Percentiles rank a stretch among this genome's conserved stretches.
Conservation (phyloP, 75 land plant species). For the Pseudotsuga menziesii region DNA sequence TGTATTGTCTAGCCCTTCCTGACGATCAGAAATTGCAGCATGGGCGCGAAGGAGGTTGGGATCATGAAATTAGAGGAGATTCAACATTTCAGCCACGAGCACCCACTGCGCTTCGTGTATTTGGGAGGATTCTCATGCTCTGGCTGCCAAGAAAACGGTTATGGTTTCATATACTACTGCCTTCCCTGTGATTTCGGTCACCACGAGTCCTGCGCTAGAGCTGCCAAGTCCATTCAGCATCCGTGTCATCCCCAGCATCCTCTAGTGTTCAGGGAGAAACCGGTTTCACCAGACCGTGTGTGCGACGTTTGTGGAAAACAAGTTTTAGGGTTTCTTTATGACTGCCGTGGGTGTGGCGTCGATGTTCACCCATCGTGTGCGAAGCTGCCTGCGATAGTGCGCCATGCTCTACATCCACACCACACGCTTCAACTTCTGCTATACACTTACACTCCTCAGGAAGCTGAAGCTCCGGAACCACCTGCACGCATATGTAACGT, state of each 20-base stretch:
- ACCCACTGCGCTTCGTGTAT: slow-evolving; percentile 48
- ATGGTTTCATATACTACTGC: slow-evolving; percentile 18
- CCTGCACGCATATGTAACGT: too few relatives aligned
- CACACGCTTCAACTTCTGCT: too few relatives aligned
- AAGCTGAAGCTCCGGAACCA: too few relatives aligned
- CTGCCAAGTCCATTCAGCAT: neutral
- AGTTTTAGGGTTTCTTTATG: slow-evolving; percentile 44
- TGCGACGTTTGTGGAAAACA: slow-evolving; percentile 49
- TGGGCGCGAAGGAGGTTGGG: too few relatives aligned
- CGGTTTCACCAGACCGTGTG: slow-evolving; percentile 14
- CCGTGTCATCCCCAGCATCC: neutral
- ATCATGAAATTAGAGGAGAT: slow-evolving; percentile 18
- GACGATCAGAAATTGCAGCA: too few relatives aligned
- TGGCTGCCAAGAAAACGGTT: slow-evolving; percentile 51
- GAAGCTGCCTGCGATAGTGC: slow-evolving; percentile 14
- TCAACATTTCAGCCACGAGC: slow-evolving; percentile 51
- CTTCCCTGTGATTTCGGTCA: slow-evolving; percentile 16
- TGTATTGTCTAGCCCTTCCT: too few relatives aligned
- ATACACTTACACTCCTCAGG: too few relatives aligned
- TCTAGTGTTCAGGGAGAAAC: slow-evolving; percentile 7
- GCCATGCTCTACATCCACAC: too few relatives aligned
- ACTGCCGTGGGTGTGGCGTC: slow-evolving; percentile 40
- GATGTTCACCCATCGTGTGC: slow-evolving; percentile 57
- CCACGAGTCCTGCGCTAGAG: slow-evolving; percentile 13
- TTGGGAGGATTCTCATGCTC: slow-evolving; percentile 27